Conservation (phyloP, 148 eudicot species). For the Vaccinium myrtillus region DNA sequence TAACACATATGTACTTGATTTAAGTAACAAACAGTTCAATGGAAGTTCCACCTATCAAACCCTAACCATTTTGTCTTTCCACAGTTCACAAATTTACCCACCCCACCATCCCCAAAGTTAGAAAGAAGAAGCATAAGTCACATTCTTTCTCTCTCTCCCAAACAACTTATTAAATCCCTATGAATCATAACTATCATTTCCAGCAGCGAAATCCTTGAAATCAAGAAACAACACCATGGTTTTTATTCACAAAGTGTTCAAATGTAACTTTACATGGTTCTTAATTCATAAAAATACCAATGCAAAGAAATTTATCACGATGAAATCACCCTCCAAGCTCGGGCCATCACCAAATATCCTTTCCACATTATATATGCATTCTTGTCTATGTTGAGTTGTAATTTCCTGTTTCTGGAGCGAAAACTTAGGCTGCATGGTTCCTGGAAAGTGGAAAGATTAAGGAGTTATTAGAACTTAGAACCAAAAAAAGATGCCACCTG, state of each 20-base stretch:
- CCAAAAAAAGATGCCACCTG: not conserved
- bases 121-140: not conserved
- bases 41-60: not conserved
- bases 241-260: not conserved
- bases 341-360: slow-evolving; percentile 60
- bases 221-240: not conserved
- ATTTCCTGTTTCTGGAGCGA: slow-evolving; percentile 47
- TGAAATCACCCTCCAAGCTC: slow-evolving; percentile 54
- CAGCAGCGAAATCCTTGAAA: not conserved
- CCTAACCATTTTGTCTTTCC: not conserved
- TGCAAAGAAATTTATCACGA: slow-evolving; percentile 88
- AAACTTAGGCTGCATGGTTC: slow-evolving; percentile 39
- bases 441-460: slow-evolving; percentile 25
- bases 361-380: slow-evolving; percentile 61
- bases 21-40: not conserved
- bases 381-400: slow-evolving; percentile 56
- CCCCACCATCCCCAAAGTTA: not conserved
- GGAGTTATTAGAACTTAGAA: slow-evolving; percentile 10
- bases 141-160: not conserved
- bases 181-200: no score
- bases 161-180: no score
- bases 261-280: not conserved
- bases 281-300: slow-evolving; percentile 39
- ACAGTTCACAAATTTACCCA: not conserved
- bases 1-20: not conserved